Percentiles rank a stretch among this genome's conserved stretches.
Evolutionary conservation across 768 basidiomycete genomes (phyloP).

Genomic region (Auricularia cornea): DNA sequence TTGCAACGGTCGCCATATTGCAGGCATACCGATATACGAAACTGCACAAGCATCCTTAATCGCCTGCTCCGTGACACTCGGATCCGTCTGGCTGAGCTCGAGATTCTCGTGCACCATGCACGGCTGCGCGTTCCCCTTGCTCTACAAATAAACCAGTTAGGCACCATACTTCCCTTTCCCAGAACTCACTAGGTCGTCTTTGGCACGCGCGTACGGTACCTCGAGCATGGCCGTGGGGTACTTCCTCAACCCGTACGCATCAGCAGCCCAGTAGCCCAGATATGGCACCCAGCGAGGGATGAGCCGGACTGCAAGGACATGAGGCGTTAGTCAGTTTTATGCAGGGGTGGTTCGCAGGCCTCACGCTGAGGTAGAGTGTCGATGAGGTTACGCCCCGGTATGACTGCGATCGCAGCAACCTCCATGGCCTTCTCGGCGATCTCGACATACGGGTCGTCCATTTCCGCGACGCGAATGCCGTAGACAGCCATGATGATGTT

Average conservation of each 20-base stretch:
- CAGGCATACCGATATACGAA: slow-evolving; percentile 24
- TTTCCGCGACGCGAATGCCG: slow-evolving; percentile 8
- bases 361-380: slow-evolving; percentile 24
- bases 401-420: slow-evolving; percentile 17
- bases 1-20: not conserved
- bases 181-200: too few relatives aligned
- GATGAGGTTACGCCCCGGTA: slow-evolving; percentile 22
- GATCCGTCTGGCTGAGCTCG: not conserved
- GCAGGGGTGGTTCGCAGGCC: not conserved
- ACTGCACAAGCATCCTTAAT: slow-evolving; percentile 11
- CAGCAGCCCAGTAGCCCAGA: too few relatives aligned
- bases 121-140: not conserved
- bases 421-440: slow-evolving; percentile 24
- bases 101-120: not conserved
- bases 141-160: too few relatives aligned
- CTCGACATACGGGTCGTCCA: slow-evolving; percentile 30
- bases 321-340: too few relatives aligned
- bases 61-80: not conserved
- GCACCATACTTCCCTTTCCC: too few relatives aligned
- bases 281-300: too few relatives aligned
- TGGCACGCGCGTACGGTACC: too few relatives aligned
- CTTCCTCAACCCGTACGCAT: too few relatives aligned
- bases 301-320: too few relatives aligned
- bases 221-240: too few relatives aligned
- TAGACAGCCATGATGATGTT: not conserved